Base-by-base conservation (phyloP, 1,284 basidiomycete genomes). In the Melampsora americana region DNA sequence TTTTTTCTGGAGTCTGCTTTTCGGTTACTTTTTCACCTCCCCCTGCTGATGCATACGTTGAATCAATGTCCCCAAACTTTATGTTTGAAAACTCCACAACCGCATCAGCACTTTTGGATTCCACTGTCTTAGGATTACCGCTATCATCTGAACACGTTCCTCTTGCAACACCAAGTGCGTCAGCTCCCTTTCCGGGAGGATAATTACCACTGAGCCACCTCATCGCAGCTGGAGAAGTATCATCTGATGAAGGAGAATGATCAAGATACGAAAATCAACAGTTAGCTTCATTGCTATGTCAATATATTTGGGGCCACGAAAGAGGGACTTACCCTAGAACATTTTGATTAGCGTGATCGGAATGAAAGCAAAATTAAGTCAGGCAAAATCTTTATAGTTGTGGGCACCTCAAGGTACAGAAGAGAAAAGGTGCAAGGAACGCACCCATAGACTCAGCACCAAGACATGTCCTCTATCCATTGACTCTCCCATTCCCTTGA, bases 401-500 rank as follows among this genome's bases (percentile, higher is more conserved):
- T 9, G 35, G 9, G n/a, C 3, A 35, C 35, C 35, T 35, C 5
- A 9, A 42, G 11, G 11, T 1, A 42, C 6, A 12, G 39, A 9
- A 9, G 11, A 11, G 11, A 12, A 42, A 42, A 9, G 11, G 39
- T 9, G 11, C 5, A 6, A 9, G 11, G 39, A 6, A 42, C 39
- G 20, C 42, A 28, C 16, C 87, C 87, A 87, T 78, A 88, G 80
- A 79, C 83, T 84, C 80, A 89, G 80, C 70, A 86, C 86, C 44
- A 89, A 82, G 16, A 87, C 87, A 85, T 88, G 86, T 73, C 87
- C 87, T 59, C 80, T 78, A 26, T 81, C 80, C 79, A 87, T 81
- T 14, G 85, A 83, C 68, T 82, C 80, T 77, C 86, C 85, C 84
- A 88, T 86, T 65, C 80, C 79, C 64, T 79, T 78, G 74, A 87